Evolutionary conservation across 2,329 filamentous ascomycete genomes (phyloP), one percentile per base, ranked within the genome.

Genomic region (Diaporthe helianthi): DNA sequence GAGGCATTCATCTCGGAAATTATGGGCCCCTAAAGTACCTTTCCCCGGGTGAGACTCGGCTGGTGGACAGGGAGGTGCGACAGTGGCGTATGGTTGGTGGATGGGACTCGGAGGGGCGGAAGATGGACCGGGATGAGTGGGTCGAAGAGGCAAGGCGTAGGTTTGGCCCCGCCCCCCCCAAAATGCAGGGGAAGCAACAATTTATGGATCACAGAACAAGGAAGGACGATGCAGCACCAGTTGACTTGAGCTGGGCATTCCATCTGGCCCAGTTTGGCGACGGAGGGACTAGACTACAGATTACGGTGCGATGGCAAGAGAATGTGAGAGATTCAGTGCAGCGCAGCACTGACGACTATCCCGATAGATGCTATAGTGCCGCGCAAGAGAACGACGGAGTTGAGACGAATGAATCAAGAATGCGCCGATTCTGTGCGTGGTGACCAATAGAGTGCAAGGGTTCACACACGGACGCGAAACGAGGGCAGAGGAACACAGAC

Each of bases 31-130:
- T n/a, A n/a, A n/a, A n/a, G 29, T 24, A 24, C 17, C 26, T 17
- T 44, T 36, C 51, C 63, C 65, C 65, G 54, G 65, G 65, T 67
- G 65, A 67, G 65, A 67, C 65, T 63, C 52, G 65, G 65, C 65
- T 67, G 65, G 58, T 67, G 65, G 58, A 52, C 65, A 67, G 65
- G 64, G 64, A 67, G 65, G 65, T 54, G 65, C 65, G 52, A 67
- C 65, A 44, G 52, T 49, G 65, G 52, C 24, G 65, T 67, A 17
- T 67, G 65, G 65, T 67, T 67, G 64, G 64, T 58, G 52, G 64
- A 58, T 31, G 22, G 22, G 22, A 17, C 26, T 19, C 41, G 46
- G 55, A 61, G 38, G 38, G 55, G 33, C 65, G 65, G 65, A 67
- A 29, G 52, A 55, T 67, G 65, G 65, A 67, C 51, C 65, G 65